phyloP scores from a whole-genome alignment of 306 rosid species.

The Cucumis cinereus region DNA sequence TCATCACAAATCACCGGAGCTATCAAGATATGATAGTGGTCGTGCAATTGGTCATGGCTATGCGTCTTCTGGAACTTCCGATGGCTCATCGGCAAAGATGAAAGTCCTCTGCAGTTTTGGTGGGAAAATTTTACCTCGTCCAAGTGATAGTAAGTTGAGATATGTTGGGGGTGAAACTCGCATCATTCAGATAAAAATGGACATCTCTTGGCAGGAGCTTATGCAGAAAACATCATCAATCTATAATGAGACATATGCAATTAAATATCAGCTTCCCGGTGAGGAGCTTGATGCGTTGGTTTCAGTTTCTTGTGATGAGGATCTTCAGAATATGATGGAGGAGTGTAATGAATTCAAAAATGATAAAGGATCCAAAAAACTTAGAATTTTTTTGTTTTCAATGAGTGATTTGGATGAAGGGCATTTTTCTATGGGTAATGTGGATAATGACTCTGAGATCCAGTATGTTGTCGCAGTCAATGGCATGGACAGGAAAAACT shows the following conservation, averaged over 20 bases:
- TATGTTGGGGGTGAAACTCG: constrained; percentile 90
- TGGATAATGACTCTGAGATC: constrained; percentile 57
- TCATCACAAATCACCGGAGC: constrained; percentile 34
- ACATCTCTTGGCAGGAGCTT: constrained; percentile 61
- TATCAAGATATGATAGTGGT: constrained; percentile 34
- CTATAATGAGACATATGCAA: constrained; percentile 41
- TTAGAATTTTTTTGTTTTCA: constrained; percentile 62
- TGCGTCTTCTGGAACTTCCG: constrained; percentile 42
- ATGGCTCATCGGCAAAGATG: constrained; percentile 36
- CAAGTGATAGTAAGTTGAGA: constrained; percentile 69
- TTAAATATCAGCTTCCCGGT: constrained; percentile 90
- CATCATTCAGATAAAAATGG: constrained; percentile 53
- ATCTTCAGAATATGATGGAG: constrained; percentile 76
- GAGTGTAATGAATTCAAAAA: constrained; percentile 42
- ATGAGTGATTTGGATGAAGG: constrained; percentile 51
- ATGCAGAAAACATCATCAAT: constrained; percentile 43
- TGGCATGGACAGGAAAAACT: constrained; percentile 53
- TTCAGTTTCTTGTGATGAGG: constrained; percentile 70
- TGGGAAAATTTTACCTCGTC: constrained; percentile 75
- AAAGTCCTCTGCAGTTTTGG: constrained; percentile 83
- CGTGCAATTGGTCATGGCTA: constrained; percentile 31
- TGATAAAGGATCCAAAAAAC: constrained; percentile 40
- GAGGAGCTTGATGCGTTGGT: constrained; percentile 95
- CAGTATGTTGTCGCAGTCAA: constrained; percentile 70
- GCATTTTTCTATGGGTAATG: constrained; percentile 34